These are phyloP conservation scores for Dalbergia cultrata DNA, from an alignment of 306 rosid species.

Conservation along the genomic window DNA sequence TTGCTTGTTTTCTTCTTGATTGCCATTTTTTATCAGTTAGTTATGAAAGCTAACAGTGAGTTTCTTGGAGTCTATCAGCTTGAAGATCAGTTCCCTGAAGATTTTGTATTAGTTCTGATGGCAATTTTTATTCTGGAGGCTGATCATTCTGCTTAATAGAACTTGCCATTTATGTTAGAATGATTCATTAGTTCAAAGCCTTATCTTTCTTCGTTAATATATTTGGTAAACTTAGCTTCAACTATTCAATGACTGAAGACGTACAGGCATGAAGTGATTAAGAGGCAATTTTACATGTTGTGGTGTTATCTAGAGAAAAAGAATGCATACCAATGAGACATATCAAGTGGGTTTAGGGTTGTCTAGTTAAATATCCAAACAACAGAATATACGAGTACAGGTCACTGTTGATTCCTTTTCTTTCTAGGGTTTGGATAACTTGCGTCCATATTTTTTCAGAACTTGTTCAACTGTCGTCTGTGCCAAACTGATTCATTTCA, in stretches of 20 bases:
- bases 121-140: conserved; percentile 51
- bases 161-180: conserved; percentile 14
- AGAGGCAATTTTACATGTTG: conserved; percentile 16
- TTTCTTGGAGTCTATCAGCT: conserved; percentile 91
- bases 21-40: conserved; percentile 77
- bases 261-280: conserved; percentile 5
- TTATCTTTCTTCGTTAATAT: conserved; percentile 22
- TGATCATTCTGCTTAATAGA: conserved; percentile 35
- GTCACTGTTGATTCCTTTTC: neutral
- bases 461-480: conserved; percentile 2
- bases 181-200: conserved; percentile 17
- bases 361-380: neutral
- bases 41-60: conserved; percentile 78
- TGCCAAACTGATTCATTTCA: conserved; percentile 19
- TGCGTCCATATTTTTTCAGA: conserved; percentile 20
- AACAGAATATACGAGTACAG: neutral
- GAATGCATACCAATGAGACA: conserved; percentile 1
- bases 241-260: conserved; percentile 19
- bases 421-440: conserved; percentile 17
- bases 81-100: conserved; percentile 95
- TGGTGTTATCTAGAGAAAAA: conserved; percentile 27
- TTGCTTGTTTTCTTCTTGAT: conserved; percentile 85
- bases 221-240: conserved; percentile 7
- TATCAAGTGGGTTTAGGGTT: conserved; percentile 25
- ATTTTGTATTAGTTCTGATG: conserved; percentile 83